Evolutionary conservation across 2,329 filamentous ascomycete species (phyloP), one percentile per base, ranked within the genome.

Genomic region (Ophiocordyceps camponoti-leonardi): DNA sequence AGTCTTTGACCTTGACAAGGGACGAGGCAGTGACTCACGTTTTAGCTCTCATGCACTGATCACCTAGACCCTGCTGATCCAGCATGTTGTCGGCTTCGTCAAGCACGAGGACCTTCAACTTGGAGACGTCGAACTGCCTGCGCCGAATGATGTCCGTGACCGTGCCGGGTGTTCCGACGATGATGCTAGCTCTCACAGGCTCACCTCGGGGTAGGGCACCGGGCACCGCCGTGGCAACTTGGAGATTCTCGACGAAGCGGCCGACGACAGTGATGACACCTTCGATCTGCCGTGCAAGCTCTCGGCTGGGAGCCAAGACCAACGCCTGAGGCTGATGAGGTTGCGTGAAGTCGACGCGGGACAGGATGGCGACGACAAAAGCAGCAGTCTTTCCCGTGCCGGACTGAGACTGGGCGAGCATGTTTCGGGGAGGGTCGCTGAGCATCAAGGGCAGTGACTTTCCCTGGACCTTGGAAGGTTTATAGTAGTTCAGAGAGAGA

Each of bases 31-130:
- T 2, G 18, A 45, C 56, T 50, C 65, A 92, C 86, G 66, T 65
- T 69, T 93, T 94, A 54, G 95, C 86, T 53, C 88, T 80, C 54
- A 87, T 76, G 63, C 90, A 96, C 66, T 98, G 92, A 48, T 96
- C 92, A 45, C 92, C 92, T 46, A 98, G 72, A 44, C 92, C 90
- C 65, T 94, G 86, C 64, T 90, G 83, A 58, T 96, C 92, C 49
- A 98, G 69, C 92, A 98, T 98, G 67, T 95, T 96, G 67, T 98
- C 92, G 47, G 92, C 92, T 67, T 98, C 92, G 57, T 98, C 92
- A 45, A 98, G 73, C 46, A 95, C 90, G 49, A 98, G 73, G 10
- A 94, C 75, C 61, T 79, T 85, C 53, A 98, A 70, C 47, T 79
- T 66, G 18, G 73, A 76, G 0, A 78, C 64, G 53, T 94, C 77